phyloP scores from a whole-genome alignment of 2,329 filamentous ascomycete species.

The Aspergillus awamori region DNA sequence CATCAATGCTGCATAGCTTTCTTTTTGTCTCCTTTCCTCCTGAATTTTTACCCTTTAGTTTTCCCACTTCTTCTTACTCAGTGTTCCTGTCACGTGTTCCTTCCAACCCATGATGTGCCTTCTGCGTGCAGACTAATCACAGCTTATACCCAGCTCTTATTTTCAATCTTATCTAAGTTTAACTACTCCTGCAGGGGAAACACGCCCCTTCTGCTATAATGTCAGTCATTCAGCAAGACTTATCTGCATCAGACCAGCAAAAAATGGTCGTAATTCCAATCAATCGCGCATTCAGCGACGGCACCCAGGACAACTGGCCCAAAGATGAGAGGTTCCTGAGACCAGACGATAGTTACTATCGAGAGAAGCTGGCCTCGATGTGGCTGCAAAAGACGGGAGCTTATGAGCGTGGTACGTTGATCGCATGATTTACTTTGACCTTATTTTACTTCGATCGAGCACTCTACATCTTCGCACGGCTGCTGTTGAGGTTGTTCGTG shows the following conservation, averaged over 20 bases:
- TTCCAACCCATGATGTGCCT: background rate
- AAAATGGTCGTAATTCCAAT: slow-evolving; percentile 37
- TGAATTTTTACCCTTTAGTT: background rate
- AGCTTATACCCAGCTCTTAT: background rate
- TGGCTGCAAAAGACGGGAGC: slow-evolving; percentile 53
- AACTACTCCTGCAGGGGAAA: background rate
- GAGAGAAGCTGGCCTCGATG: slow-evolving; percentile 49
- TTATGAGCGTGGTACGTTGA: slow-evolving; percentile 37
- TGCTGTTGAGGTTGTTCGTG: background rate
- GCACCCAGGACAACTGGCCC: slow-evolving; percentile 42
- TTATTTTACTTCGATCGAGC: background rate
- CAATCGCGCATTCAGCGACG: slow-evolving; percentile 43
- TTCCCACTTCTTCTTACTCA: background rate
- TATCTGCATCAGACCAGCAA: slow-evolving; percentile 19
- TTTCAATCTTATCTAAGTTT: background rate
- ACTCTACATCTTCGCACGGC: too few relatives aligned
- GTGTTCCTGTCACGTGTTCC: background rate
- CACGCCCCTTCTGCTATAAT: background rate
- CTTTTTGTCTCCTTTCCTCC: background rate
- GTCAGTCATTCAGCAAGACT: slow-evolving; percentile 6
- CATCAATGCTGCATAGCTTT: background rate
- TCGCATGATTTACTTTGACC: slow-evolving; percentile 2
- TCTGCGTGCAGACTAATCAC: background rate
- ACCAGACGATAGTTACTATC: slow-evolving; percentile 49
- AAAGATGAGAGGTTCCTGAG: slow-evolving; percentile 35